Conservation (phyloP, 495 filamentous ascomycete species). For the Trichoderma virens region DNA sequence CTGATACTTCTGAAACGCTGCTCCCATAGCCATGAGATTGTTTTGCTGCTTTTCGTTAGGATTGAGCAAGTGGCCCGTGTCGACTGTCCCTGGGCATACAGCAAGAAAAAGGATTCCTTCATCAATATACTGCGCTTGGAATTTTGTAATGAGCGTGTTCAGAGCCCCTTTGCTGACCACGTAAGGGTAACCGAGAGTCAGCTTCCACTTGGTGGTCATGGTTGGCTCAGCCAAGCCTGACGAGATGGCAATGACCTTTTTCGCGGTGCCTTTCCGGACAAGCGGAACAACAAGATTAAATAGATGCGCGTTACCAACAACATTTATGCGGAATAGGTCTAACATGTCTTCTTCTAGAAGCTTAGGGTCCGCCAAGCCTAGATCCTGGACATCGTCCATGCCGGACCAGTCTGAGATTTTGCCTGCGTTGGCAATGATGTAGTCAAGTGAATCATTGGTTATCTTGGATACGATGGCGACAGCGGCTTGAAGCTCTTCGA, state of each 20-base stretch:
- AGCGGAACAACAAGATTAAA: slow-evolving; percentile 46
- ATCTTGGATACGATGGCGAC: slow-evolving; percentile 26
- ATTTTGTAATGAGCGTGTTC: slow-evolving; percentile 34
- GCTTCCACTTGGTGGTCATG: slow-evolving; percentile 18
- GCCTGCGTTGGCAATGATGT: slow-evolving; percentile 46
- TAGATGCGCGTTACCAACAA: slow-evolving; percentile 41
- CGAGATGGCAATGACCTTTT: slow-evolving; percentile 50
- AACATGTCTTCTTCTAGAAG: slow-evolving; percentile 23
- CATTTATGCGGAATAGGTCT: slow-evolving; percentile 33
- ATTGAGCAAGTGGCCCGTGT: slow-evolving; percentile 21
- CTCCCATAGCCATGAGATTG: slow-evolving; percentile 16
- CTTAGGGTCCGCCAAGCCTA: slow-evolving; percentile 15
- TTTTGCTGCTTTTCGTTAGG: slow-evolving; percentile 26
- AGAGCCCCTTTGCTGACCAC: slow-evolving; percentile 27
- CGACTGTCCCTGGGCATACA: slow-evolving; percentile 38
- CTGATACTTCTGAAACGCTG: slow-evolving; percentile 22
- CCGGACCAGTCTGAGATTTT: not conserved
- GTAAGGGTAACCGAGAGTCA: slow-evolving; percentile 19
- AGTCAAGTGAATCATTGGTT: slow-evolving; percentile 38
- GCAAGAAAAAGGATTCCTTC: slow-evolving; percentile 41
- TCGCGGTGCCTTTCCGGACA: slow-evolving; percentile 36
- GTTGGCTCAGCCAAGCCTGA: slow-evolving; percentile 35
- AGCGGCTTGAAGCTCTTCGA: slow-evolving; percentile 25
- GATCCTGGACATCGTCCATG: not conserved
- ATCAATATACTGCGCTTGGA: slow-evolving; percentile 38